A percentile compares a stretch with the other conserved stretches of the same genome.
These are phyloP conservation scores for Spatholobus suberectus DNA, from an alignment of 306 rosid genomes.

Conservation along the genomic window DNA sequence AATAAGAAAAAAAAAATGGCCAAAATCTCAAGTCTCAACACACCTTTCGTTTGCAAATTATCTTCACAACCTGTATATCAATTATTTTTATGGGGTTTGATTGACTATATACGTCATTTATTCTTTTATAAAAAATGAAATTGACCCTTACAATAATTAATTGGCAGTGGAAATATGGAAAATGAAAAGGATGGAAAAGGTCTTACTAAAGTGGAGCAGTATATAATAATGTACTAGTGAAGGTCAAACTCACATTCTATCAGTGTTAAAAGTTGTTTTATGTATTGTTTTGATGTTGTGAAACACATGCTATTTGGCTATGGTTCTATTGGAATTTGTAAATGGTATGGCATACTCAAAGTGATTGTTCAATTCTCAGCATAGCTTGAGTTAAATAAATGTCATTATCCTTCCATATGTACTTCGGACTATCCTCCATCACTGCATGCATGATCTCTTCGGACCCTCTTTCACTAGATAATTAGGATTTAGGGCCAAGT, in stretches of 20 bases:
- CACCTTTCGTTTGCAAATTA: neutral
- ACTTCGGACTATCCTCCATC: neutral
- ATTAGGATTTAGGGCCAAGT: conserved; percentile 30
- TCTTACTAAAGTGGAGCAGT: neutral
- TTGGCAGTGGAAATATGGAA: neutral
- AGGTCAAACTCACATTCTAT: conserved; percentile 30
- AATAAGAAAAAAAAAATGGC: neutral
- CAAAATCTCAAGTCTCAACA: neutral
- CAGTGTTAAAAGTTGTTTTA: conserved; percentile 36
- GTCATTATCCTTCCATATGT: neutral
- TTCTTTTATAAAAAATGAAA: neutral
- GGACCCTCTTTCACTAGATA: neutral
- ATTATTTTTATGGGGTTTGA: neutral
- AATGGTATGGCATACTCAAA: conserved; percentile 24
- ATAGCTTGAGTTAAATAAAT: conserved; percentile 5
- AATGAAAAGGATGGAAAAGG: neutral
- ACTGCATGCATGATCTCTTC: conserved; percentile 1
- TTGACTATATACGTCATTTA: neutral
- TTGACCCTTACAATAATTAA: neutral
- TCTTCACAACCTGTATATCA: neutral
- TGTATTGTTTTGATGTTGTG: conserved; percentile 16
- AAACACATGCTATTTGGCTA: conserved; percentile 39
- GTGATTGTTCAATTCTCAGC: conserved; percentile 35
- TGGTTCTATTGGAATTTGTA: conserved; percentile 9
- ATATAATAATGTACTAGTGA: conserved; percentile 8